Base-by-base conservation (phyloP, 306 rosid species). In the Vicia sativa region DNA sequence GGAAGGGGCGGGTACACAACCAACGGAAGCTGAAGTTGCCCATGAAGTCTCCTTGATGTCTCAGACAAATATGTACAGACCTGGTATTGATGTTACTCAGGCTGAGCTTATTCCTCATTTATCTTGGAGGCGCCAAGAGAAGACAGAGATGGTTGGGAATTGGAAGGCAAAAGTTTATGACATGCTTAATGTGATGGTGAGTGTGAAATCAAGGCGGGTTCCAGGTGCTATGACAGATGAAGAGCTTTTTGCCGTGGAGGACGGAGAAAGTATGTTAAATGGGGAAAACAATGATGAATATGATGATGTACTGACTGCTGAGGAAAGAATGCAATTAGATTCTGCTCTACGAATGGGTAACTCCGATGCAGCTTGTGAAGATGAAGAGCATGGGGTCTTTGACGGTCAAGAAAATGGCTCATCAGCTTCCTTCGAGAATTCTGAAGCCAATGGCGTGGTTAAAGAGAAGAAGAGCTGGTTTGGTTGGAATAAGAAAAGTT, bases 201-300 rank as follows among this genome's bases (percentile, higher is more conserved):
- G 97, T 74, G 96, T 95, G 74, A 95, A 95, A 79, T 91, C 99
- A 39, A 91, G 99, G 79, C 79, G 96, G 77, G 97, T 95, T 59
- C 99, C 97, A 19, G 99, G 99, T 80, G 99, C 99, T 34, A 88
- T 95, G 99, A 88, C 97, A 25, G 99, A 95, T 67, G 99, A 95
- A 79, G 97, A 95, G 86, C 91, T 90, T 57, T 95, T 95, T 84
- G 84, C 96, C 6, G 95, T 74, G 74, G 95, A 89, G 38, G 95
- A 88, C 57, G 97, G 89, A 72, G 99, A 91, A 73, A 85, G 87
- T 52, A 70, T 82, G 64, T 78, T 79, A 37, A 91, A 88, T 75
- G 96, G 91, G 52, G 96, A 83, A 65, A 90, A 85, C 26, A 86
- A 87, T 56, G 96, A 91, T 34, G 96, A 87, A 9, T 95, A 91